Percentiles rank a stretch among this genome's conserved stretches.
These are phyloP conservation scores for Nicotiana knightiana DNA, from an alignment of 257 asterid genomes.

Conservation along the genomic window DNA sequence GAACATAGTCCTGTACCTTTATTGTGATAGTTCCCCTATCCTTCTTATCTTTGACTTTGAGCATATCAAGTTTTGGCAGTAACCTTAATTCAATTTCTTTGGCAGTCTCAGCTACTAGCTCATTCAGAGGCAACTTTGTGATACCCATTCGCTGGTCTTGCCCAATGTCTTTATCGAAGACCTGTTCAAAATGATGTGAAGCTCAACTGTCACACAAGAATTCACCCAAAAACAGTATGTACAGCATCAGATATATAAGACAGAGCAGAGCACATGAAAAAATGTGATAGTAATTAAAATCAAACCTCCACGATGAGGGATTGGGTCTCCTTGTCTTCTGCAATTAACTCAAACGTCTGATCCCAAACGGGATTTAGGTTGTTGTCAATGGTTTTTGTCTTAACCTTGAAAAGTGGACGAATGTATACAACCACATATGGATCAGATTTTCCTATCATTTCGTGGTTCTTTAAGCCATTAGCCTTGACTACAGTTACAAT, in stretches of 20 bases:
- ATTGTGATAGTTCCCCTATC: constrained; percentile 74
- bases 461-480: constrained; percentile 79
- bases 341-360: constrained; percentile 67
- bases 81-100: constrained; percentile 60
- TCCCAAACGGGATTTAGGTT: constrained; percentile 93
- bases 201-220: background rate
- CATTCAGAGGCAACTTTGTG: constrained; percentile 56
- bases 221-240: background rate
- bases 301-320: constrained; percentile 72
- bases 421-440: constrained; percentile 71
- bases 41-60: constrained; percentile 81
- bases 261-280: background rate
- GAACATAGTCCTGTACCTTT: constrained; percentile 37
- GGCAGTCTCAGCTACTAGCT: constrained; percentile 55
- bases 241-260: background rate
- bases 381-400: constrained; percentile 83
- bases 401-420: constrained; percentile 90
- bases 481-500: constrained; percentile 58
- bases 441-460: constrained; percentile 94
- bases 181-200: constrained; percentile 38
- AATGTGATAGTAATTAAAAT: background rate
- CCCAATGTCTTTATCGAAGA: constrained; percentile 84
- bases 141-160: constrained; percentile 81
- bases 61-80: constrained; percentile 82
- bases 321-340: constrained; percentile 98